Base-by-base conservation (phyloP, 306 rosid species). In the Castanea crenata region DNA sequence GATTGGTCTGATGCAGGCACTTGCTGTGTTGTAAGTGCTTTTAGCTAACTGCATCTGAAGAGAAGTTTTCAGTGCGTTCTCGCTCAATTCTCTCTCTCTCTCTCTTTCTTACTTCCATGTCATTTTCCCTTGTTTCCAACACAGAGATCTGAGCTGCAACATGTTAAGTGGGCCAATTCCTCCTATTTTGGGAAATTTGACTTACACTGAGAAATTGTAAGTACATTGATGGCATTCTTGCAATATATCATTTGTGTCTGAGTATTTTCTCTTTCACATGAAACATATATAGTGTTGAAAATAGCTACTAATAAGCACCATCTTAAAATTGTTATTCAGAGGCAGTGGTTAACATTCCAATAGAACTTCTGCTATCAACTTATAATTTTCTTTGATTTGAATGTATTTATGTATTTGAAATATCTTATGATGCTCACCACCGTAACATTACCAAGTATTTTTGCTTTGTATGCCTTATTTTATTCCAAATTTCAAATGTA, bases 1-100 rank as follows among this genome's bases (percentile, higher is more conserved):
- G 78, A 86, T 93, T 3, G 99, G 99, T 65, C 88, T 96, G 86
- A 96, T 96, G 99, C 99, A 96, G 86, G 99, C 98, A 69, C 98
- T 96, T 21, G 97, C 99, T 55, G 99, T 96, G 23, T 76, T 96
- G 99, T 96, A 90, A 91, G 98, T 86, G 74, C 71, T 73, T 69
- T 32, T 38, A 41, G 27, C 58, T 58, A 16, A 23, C 71, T 44
- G 20, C 77, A 20, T 80, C 69, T 41, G 44, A 81, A 62, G 74
- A 69, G 29, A 73, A 74, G 55, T 9, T 79, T 27, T 38, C 65
- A 32, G 38, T 63, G 11, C 20, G 55, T 5, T 65, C 31, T 82
- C 57, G 44, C 32, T 46, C 18, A 8, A 59, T 59, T 57, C 68
- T 72, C 14, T 32, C 27, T 74, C 51, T 3, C 16, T 38, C 2